Evolutionary conservation across 352 stramenopile species (phyloP), one percentile per base, ranked within the genome.

Genomic region (Hyaloperonospora brassicae): DNA sequence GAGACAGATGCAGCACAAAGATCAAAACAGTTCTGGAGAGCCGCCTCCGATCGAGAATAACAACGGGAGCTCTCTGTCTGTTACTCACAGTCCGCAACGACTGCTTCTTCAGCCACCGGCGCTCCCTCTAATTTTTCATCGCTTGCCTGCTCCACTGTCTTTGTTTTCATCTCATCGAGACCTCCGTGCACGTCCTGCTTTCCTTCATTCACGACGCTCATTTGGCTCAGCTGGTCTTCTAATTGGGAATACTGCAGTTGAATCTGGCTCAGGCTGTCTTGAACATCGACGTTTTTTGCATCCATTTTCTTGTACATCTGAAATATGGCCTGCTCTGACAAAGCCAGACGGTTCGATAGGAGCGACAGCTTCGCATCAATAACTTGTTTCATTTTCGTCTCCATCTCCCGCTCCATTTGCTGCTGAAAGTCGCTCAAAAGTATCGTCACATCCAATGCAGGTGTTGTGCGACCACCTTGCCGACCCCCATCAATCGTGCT

Each of bases 301-400:
- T 80, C 53, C 30, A 80, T 65, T 40, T 73, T 77, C 50, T 88
- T 71, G 42, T 87, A 71, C 47, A 89, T 61, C 22, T 82, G 71
- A 14, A 82, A 63, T 4, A 89, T 65, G 30, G 70, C 68, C 35
- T 84, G 78, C 59, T 93, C 82, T 11, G 82, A 83, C 41, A 79
- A 74, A 22, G 68, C 51, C 5, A 93, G 56, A 5, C 79, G 68
- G 49, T 87, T 68, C 2, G 72, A 73, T 12, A 93, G 48, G 14
- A 57, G 54, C 1, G 69, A 51, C 6, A 90, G 49, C 43, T 89
- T 89, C 2, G 67, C 71, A 47, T 93, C 74, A 2, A 93, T 56
- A 0, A 65, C 74, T 0, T 44, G 66, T 10, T 62, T 55, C 62
- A 90, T 85, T 47, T 87, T 89, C 22, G 59, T 65, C 56, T 90